phyloP scores from a whole-genome alignment of 768 basidiomycete species.

The Serendipita sp. region DNA sequence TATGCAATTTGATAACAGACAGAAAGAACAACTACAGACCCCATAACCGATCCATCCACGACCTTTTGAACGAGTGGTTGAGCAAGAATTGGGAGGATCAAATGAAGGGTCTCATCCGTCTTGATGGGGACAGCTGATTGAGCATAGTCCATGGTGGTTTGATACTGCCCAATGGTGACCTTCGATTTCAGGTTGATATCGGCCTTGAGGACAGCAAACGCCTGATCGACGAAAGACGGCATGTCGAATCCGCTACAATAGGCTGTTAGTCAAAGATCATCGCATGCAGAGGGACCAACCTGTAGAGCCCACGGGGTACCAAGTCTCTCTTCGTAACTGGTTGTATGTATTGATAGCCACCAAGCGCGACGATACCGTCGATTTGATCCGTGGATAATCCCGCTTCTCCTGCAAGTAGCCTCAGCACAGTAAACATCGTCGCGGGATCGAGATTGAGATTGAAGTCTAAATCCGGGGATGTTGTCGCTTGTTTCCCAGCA shows the following conservation, averaged over 20 bases:
- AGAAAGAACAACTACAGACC: constrained; percentile 22
- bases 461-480: constrained; percentile 41
- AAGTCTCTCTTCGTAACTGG: constrained; percentile 8
- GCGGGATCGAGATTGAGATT: constrained; percentile 54
- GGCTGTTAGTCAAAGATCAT: neutral
- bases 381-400: constrained; percentile 43
- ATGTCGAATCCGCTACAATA: constrained; percentile 40
- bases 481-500: constrained; percentile 35
- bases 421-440: constrained; percentile 53
- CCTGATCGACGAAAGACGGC: constrained; percentile 43
- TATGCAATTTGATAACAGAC: neutral
- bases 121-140: constrained; percentile 39
- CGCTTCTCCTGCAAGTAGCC: constrained; percentile 48
- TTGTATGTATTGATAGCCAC: constrained; percentile 44
- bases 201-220: constrained; percentile 47
- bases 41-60: constrained; percentile 39
- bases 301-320: constrained; percentile 24
- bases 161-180: constrained; percentile 48
- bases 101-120: constrained; percentile 45
- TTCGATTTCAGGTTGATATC: constrained; percentile 42
- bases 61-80: constrained; percentile 61
- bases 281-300: constrained; percentile 22
- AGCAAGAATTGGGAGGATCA: constrained; percentile 54
- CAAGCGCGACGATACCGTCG: constrained; percentile 48
- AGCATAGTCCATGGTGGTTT: constrained; percentile 43